A percentile compares a stretch with the other conserved stretches of the same genome.
Evolutionary conservation across 2,329 filamentous ascomycete genomes (phyloP).

Genomic region (Pseudogymnoascus sp.): DNA sequence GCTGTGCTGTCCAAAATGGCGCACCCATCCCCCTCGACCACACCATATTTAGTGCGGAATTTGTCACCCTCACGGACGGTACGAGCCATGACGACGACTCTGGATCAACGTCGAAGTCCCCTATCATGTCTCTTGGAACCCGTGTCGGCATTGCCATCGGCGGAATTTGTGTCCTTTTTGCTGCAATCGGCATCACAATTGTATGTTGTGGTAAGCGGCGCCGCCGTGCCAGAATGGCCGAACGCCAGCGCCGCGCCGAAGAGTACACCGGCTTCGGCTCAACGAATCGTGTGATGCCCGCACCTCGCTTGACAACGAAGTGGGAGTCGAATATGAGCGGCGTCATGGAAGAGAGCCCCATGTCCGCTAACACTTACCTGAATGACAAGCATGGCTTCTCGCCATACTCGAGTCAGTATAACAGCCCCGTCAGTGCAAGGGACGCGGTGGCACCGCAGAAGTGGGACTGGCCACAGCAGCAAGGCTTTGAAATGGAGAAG

Average conservation of each 20-base stretch:
- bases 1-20: background rate
- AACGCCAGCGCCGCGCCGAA: slow-evolving; percentile 21
- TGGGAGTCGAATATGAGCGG: slow-evolving; percentile 3
- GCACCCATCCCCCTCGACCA: background rate
- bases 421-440: slow-evolving; percentile 41
- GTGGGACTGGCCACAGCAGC: slow-evolving; percentile 17
- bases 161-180: slow-evolving; percentile 41
- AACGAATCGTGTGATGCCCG: slow-evolving; percentile 31
- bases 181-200: slow-evolving; percentile 43
- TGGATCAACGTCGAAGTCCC: slow-evolving; percentile 17
- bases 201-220: slow-evolving; percentile 51
- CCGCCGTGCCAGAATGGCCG: slow-evolving; percentile 44
- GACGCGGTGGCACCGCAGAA: slow-evolving; percentile 15
- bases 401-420: slow-evolving; percentile 54
- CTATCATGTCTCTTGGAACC: slow-evolving; percentile 44
- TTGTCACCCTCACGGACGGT: background rate
- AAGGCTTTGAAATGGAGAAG: slow-evolving; percentile 11
- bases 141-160: slow-evolving; percentile 54
- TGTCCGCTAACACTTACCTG: slow-evolving; percentile 31
- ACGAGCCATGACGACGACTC: background rate
- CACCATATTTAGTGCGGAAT: background rate
- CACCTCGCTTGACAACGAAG: slow-evolving; percentile 15
- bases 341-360: slow-evolving; percentile 20
- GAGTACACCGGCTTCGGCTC: slow-evolving; percentile 20
- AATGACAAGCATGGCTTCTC: slow-evolving; percentile 44